Evolutionary conservation across 441 rosid species (phyloP).

Genomic region (Mallotus repandus): DNA sequence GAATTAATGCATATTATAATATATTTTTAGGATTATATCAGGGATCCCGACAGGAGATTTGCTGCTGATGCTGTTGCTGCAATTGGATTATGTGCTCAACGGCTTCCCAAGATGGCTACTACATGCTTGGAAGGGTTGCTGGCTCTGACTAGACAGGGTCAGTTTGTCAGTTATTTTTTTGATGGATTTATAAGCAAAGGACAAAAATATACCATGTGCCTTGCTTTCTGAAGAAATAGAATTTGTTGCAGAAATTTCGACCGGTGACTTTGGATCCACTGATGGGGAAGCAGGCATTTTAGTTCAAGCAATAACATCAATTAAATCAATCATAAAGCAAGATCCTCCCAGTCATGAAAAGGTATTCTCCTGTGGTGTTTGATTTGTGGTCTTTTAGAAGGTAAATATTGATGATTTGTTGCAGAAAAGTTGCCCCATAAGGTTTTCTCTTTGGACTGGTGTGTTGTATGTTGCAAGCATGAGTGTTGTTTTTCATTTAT

Average conservation of each 20-base stretch:
- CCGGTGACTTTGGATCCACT: slow-evolving; percentile 38
- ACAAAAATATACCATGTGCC: slow-evolving; percentile 6
- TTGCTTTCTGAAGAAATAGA: slow-evolving; percentile 28
- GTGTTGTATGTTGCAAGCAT: neutral
- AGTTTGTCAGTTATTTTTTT: slow-evolving; percentile 28
- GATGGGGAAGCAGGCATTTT: slow-evolving; percentile 70
- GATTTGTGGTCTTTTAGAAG: slow-evolving; percentile 1
- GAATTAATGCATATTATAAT: slow-evolving; percentile 34
- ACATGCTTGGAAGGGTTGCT: slow-evolving; percentile 72
- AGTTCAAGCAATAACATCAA: slow-evolving; percentile 72
- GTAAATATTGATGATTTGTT: neutral
- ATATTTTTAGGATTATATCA: slow-evolving; percentile 73
- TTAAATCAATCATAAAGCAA: slow-evolving; percentile 69
- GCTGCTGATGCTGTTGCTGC: slow-evolving; percentile 89
- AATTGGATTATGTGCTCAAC: slow-evolving; percentile 76
- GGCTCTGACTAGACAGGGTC: slow-evolving; percentile 66
- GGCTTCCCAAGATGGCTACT: slow-evolving; percentile 64
- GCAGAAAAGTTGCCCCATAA: neutral
- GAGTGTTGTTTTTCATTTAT: neutral
- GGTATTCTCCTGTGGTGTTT: slow-evolving; percentile 42
- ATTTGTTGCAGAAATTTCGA: slow-evolving; percentile 55
- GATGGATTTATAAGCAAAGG: slow-evolving; percentile 10
- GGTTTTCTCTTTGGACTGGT: neutral
- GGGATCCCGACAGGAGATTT: slow-evolving; percentile 87
- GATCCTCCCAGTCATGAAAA: slow-evolving; percentile 77